Conservation (phyloP, 768 basidiomycete genomes). For the Calocera viscosa region DNA sequence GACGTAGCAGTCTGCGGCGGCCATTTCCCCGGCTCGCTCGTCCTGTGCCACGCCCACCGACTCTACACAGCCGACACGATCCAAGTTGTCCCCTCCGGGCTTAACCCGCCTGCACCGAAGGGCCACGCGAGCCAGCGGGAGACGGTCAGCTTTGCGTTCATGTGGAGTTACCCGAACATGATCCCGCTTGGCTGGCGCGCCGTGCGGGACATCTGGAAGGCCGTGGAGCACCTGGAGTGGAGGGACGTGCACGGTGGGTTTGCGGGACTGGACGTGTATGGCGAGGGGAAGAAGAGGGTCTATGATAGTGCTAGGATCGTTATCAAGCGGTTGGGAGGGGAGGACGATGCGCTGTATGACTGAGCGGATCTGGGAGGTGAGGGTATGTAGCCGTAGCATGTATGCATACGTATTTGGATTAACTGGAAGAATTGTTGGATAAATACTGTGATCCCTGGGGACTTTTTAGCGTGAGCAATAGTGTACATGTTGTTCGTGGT, state of each 20-base stretch:
- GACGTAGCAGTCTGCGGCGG: constrained; percentile 13
- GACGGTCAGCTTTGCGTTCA: constrained; percentile 14
- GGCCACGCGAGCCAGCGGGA: not conserved
- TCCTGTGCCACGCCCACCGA: constrained; percentile 10
- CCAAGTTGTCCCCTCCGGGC: constrained; percentile 11
- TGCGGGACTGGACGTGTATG: constrained; percentile 10
- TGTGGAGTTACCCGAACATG: constrained; percentile 16
- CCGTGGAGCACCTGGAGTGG: constrained; percentile 10
- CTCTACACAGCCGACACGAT: constrained; percentile 14
- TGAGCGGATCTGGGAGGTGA: not conserved
- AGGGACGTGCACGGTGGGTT: constrained; percentile 13
- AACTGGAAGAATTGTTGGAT: too few relatives aligned
- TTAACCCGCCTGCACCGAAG: not conserved
- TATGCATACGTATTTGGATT: too few relatives aligned
- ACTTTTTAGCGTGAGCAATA: too few relatives aligned
- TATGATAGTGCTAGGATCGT: constrained; percentile 14
- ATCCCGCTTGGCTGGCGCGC: constrained; percentile 12
- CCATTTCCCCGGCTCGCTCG: constrained; percentile 14
- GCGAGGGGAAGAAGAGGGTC: constrained; percentile 14
- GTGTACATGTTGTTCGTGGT: too few relatives aligned
- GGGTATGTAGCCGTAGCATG: too few relatives aligned
- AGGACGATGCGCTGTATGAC: constrained; percentile 2
- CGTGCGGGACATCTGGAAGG: constrained; percentile 9
- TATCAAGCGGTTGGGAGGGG: not conserved
- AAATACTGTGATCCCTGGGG: too few relatives aligned